Evolutionary conservation across 495 filamentous ascomycete species (phyloP).

Genomic region (Penicillium psychrofluorescens): DNA sequence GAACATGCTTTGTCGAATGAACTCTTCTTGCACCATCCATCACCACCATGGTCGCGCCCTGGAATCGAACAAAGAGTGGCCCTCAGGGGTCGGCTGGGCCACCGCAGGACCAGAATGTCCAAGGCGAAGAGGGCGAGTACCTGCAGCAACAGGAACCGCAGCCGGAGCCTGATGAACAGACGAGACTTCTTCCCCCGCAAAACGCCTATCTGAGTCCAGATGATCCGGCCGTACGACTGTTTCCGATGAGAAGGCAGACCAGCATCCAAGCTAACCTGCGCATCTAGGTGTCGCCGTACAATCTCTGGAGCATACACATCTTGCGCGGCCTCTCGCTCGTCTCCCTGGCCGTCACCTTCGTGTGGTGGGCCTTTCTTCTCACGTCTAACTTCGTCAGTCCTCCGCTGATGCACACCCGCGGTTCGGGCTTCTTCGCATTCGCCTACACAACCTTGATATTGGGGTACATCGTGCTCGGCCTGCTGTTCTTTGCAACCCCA

Average conservation of each 20-base stretch:
- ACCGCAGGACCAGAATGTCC: slow-evolving; percentile 11
- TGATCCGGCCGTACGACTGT: slow-evolving; percentile 72
- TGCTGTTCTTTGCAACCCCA: slow-evolving; percentile 81
- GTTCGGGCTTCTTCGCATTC: slow-evolving; percentile 86
- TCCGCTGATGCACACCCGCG: slow-evolving; percentile 74
- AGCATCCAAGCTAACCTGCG: not conserved
- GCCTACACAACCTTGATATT: slow-evolving; percentile 66
- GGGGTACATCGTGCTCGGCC: slow-evolving; percentile 63
- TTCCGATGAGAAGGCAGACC: not conserved
- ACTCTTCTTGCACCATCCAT: too few relatives aligned
- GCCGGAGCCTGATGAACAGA: slow-evolving; percentile 58
- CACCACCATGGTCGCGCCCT: slow-evolving; percentile 38
- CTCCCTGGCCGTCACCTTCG: slow-evolving; percentile 65
- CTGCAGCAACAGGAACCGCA: not conserved
- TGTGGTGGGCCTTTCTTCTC: slow-evolving; percentile 87
- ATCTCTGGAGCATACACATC: slow-evolving; percentile 80
- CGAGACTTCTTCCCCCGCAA: slow-evolving; percentile 59
- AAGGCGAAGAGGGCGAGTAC: slow-evolving; percentile 6
- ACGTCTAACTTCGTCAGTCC: slow-evolving; percentile 83
- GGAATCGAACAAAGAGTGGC: slow-evolving; percentile 43
- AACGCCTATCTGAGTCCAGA: slow-evolving; percentile 73
- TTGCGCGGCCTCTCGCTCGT: slow-evolving; percentile 66
- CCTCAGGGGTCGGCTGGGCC: slow-evolving; percentile 11
- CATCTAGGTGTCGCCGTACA: slow-evolving; percentile 81
- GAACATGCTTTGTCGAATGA: too few relatives aligned